Evolutionary conservation across 78 protist genomes (phyloP).

Genomic region (Dictyostelium purpureum): DNA sequence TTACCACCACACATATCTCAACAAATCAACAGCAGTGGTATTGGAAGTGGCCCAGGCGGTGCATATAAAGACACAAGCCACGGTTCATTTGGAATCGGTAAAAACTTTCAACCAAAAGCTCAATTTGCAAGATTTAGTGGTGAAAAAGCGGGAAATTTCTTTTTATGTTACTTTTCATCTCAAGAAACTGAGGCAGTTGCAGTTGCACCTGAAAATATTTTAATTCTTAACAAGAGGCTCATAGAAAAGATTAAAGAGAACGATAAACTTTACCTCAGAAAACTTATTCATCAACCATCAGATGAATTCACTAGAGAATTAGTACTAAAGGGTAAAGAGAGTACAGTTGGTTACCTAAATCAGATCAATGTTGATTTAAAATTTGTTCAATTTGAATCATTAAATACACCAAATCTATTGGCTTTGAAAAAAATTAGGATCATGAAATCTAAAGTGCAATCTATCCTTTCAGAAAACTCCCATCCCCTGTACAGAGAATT

Average conservation of each 20-base stretch:
- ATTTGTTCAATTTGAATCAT: neutral
- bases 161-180: conserved; percentile 30
- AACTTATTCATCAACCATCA: conserved; percentile 25
- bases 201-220: conserved; percentile 40
- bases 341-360: conserved; percentile 10
- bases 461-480: neutral
- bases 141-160: conserved; percentile 7
- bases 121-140: conserved; percentile 66
- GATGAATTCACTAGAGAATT: conserved; percentile 16
- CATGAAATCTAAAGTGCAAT: neutral
- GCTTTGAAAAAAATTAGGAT: conserved; percentile 16
- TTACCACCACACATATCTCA: too few species aligned
- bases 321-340: conserved; percentile 23
- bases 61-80: too few species aligned
- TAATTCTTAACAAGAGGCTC: neutral
- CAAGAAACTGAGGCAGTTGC: conserved; percentile 39
- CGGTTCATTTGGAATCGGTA: too few species aligned
- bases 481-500: conserved; percentile 55
- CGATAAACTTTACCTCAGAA: neutral
- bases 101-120: conserved; percentile 5
- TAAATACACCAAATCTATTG: neutral
- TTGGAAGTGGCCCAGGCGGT: too few species aligned
- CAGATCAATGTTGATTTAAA: conserved; percentile 13
- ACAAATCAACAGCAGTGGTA: too few species aligned
- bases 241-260: conserved; percentile 7